Evolutionary conservation across 768 basidiomycete species (phyloP).

Genomic region (Lactarius psammicola): DNA sequence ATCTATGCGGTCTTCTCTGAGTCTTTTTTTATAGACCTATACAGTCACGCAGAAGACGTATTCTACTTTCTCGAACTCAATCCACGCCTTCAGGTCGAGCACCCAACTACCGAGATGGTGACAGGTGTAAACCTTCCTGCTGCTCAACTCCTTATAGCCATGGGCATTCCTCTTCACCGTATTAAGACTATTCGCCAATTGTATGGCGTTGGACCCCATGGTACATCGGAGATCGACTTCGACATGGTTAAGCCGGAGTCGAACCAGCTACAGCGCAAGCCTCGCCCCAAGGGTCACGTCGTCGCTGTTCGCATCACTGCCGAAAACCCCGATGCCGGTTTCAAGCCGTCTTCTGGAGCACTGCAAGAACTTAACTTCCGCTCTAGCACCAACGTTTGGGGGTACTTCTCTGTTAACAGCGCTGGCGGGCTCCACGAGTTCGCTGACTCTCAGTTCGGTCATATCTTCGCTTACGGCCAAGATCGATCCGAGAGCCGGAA

Average conservation of each 20-base stretch:
- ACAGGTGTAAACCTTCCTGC: conserved; percentile 97
- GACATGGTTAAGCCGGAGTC: conserved; percentile 90
- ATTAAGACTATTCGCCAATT: conserved; percentile 94
- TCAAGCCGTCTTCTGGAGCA: conserved; percentile 97
- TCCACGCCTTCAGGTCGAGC: conserved; percentile 99
- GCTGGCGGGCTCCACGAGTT: conserved; percentile 98
- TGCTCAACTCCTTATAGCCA: conserved; percentile 94
- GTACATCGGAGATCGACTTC: conserved; percentile 91
- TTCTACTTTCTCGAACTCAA: conserved; percentile 99
- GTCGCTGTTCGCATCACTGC: conserved; percentile 99
- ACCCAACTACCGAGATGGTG: conserved; percentile 99
- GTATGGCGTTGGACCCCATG: conserved; percentile 91
- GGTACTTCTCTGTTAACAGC: conserved; percentile 96
- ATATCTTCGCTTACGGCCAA: conserved; percentile 98
- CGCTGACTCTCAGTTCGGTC: conserved; percentile 98
- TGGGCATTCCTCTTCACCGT: conserved; percentile 95
- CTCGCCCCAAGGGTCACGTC: conserved; percentile 95
- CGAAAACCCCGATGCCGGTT: conserved; percentile 98
- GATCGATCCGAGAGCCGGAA: conserved; percentile 94
- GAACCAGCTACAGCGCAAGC: conserved; percentile 87
- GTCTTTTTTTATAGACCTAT: conserved; percentile 63
- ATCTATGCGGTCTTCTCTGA: conserved; percentile 17
- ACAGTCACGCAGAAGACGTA: conserved; percentile 87
- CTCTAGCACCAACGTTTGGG: conserved; percentile 99
- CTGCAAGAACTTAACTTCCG: conserved; percentile 99